A percentile compares a stretch with the other conserved stretches of the same genome.
These are phyloP conservation scores for Scleroderma bovista DNA, from an alignment of 768 basidiomycete genomes.

Conservation along the genomic window DNA sequence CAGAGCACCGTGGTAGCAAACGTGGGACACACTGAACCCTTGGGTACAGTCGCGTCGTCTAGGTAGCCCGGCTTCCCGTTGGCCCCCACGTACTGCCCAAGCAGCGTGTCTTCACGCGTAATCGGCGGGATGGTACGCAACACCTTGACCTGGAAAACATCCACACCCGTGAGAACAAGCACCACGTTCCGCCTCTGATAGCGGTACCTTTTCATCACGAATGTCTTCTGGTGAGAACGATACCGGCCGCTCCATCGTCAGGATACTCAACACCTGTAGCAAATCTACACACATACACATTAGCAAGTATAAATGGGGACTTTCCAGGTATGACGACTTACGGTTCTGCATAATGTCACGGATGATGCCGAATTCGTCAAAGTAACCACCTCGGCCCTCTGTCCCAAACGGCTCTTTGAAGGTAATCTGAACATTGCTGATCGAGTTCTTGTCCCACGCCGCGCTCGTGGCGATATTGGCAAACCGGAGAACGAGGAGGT, in stretches of 20 bases:
- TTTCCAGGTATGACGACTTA: conserved; percentile 40
- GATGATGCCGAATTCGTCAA: conserved; percentile 99
- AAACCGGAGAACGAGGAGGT: conserved; percentile 91
- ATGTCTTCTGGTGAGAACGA: conserved; percentile 97
- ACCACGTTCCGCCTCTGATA: conserved; percentile 4
- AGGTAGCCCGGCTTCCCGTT: conserved; percentile 98
- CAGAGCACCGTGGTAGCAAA: conserved; percentile 86
- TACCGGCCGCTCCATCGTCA: conserved; percentile 98
- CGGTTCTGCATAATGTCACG: conserved; percentile 97
- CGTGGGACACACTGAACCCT: conserved; percentile 87
- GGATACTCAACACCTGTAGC: conserved; percentile 87
- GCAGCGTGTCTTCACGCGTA: conserved; percentile 67
- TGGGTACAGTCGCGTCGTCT: conserved; percentile 94
- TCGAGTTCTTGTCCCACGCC: conserved; percentile 92
- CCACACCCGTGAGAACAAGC: conserved; percentile 13
- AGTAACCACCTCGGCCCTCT: conserved; percentile 99
- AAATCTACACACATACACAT: conserved; percentile 53
- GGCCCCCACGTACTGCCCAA: conserved; percentile 89
- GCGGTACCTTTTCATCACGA: conserved; percentile 89
- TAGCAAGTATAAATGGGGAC: not conserved
- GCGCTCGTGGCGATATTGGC: conserved; percentile 88
- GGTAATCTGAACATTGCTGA: conserved; percentile 96
- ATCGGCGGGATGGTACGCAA: conserved; percentile 87
- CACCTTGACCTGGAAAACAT: conserved; percentile 77
- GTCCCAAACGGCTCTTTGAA: conserved; percentile 99